phyloP scores from a whole-genome alignment of 1,284 basidiomycete genomes.

The Melanopsichium pennsylvanicum region DNA sequence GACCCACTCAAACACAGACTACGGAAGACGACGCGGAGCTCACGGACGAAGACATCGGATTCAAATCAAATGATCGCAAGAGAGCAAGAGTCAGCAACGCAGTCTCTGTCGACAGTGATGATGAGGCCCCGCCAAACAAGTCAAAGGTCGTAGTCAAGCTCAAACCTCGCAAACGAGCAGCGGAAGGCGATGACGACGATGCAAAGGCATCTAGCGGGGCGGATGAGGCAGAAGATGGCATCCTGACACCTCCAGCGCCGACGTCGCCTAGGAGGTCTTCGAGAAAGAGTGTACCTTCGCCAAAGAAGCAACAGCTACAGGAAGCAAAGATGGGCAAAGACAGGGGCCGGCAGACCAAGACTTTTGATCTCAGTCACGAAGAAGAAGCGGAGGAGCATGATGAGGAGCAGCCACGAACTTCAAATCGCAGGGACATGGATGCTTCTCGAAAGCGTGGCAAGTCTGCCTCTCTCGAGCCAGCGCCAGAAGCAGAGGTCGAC shows the following conservation, averaged over 20 bases:
- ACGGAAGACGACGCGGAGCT: constrained; percentile 13
- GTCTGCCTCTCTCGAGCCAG: background rate
- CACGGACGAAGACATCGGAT: constrained; percentile 31
- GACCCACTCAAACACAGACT: background rate
- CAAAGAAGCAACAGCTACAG: constrained; percentile 15
- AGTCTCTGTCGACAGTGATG: constrained; percentile 3
- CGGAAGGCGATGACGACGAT: background rate
- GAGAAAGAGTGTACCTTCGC: constrained; percentile 18
- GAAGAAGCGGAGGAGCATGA: constrained; percentile 3
- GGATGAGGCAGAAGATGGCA: constrained; percentile 4
- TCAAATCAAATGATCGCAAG: constrained; percentile 15
- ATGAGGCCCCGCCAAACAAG: background rate
- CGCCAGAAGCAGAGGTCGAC: background rate
- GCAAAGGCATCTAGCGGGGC: background rate
- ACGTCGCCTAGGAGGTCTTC: constrained; percentile 13
- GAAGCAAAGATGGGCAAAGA: constrained; percentile 3
- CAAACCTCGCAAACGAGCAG: background rate
- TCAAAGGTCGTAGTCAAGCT: background rate
- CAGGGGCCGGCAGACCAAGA: constrained; percentile 15
- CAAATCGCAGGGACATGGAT: too few relatives aligned
- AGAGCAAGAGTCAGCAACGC: constrained; percentile 8
- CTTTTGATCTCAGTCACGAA: constrained; percentile 5
- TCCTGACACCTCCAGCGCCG: constrained; percentile 26
- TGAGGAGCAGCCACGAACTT: background rate
- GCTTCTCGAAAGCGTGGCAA: background rate